Evolutionary conservation across 805 yeast genomes (phyloP).

Genomic region (Metschnikowia gruessii): DNA sequence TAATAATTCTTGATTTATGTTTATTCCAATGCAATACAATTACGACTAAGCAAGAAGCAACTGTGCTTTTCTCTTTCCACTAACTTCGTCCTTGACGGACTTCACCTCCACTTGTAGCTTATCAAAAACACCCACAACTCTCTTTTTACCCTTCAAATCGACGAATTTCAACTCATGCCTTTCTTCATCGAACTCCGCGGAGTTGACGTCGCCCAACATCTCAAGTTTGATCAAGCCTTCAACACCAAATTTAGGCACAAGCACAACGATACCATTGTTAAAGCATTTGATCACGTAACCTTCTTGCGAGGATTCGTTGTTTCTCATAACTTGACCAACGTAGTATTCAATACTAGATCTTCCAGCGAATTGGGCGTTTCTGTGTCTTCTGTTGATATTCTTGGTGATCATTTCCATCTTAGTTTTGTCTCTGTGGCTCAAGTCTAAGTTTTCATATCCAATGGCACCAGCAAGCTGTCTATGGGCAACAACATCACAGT

Average conservation of each 20-base stretch:
- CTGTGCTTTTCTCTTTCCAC: constrained; percentile 91
- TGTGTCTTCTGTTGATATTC: constrained; percentile 89
- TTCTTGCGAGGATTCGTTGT: constrained; percentile 72
- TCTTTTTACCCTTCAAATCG: constrained; percentile 40
- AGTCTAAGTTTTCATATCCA: constrained; percentile 81
- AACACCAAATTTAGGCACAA: constrained; percentile 94
- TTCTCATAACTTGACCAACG: constrained; percentile 96
- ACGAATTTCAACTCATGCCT: constrained; percentile 63
- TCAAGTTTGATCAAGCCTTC: constrained; percentile 89
- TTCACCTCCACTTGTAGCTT: constrained; percentile 79
- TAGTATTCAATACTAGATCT: constrained; percentile 96
- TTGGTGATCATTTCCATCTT: constrained; percentile 87
- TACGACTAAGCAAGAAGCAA: constrained; percentile 48
- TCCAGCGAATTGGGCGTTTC: constrained; percentile 99
- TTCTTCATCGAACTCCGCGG: constrained; percentile 74
- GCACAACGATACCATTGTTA: constrained; percentile 89
- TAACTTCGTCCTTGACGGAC: constrained; percentile 77
- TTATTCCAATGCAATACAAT: neutral
- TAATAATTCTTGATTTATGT: neutral
- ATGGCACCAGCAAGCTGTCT: constrained; percentile 98
- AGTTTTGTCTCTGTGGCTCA: constrained; percentile 79
- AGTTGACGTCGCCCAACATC: constrained; percentile 60
- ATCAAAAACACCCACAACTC: constrained; percentile 73
- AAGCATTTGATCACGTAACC: constrained; percentile 92
- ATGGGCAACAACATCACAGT: constrained; percentile 97